phyloP scores from a whole-genome alignment of 2,329 filamentous ascomycete genomes.

The Sporothrix variecibatus region DNA sequence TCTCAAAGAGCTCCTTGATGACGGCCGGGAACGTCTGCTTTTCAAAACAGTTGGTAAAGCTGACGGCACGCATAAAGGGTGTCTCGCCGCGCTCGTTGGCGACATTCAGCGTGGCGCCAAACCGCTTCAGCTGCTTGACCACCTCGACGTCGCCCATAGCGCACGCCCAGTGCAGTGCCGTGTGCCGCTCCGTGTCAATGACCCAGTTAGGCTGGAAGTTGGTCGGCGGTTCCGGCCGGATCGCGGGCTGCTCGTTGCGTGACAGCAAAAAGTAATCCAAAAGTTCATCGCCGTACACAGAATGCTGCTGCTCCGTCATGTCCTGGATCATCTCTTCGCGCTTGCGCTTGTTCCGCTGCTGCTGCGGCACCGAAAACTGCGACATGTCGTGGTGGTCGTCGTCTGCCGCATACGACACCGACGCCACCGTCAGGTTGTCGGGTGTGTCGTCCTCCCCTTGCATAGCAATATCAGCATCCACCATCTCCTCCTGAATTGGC shows the following conservation, averaged over 20 bases:
- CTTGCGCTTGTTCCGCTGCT: constrained; percentile 67
- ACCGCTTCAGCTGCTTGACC: constrained; percentile 80
- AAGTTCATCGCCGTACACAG: constrained; percentile 87
- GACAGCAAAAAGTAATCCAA: constrained; percentile 94
- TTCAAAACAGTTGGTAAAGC: constrained; percentile 97
- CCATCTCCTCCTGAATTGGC: constrained; percentile 61
- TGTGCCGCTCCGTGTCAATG: constrained; percentile 93
- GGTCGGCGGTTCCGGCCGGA: constrained; percentile 74
- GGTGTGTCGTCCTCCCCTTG: constrained; percentile 80
- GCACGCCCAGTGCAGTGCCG: constrained; percentile 93
- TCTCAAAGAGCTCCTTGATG: constrained; percentile 79
- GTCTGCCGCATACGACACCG: constrained; percentile 79
- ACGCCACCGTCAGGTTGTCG: constrained; percentile 79
- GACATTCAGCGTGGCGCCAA: constrained; percentile 72
- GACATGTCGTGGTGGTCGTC: constrained; percentile 75
- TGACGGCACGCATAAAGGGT: constrained; percentile 88
- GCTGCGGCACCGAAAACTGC: constrained; percentile 57
- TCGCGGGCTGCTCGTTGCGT: constrained; percentile 73
- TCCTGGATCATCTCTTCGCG: constrained; percentile 64
- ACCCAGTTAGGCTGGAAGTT: constrained; percentile 86
- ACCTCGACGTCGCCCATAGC: constrained; percentile 96
- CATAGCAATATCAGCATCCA: constrained; percentile 63
- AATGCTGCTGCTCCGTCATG: constrained; percentile 77
- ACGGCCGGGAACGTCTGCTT: constrained; percentile 87
- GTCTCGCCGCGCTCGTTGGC: constrained; percentile 79